Base-by-base conservation (phyloP, 805 yeast species). In the Pichia paraexigua region DNA sequence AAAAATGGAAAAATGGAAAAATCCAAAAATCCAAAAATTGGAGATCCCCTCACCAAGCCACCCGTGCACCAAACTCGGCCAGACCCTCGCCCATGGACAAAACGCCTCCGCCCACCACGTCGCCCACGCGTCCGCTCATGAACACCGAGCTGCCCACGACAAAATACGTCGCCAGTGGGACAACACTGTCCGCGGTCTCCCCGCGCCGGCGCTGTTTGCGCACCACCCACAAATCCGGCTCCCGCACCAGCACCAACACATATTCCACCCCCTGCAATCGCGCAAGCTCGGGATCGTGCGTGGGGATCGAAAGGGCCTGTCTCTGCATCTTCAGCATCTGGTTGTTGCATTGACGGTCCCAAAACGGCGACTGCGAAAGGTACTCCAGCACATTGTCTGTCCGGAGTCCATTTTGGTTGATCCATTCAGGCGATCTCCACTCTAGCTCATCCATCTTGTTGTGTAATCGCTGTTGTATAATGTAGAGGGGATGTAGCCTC, bases 371-470 rank as follows among this genome's bases (percentile, higher is more conserved):
- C 59, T 88, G 87, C 5, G 97, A 74, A 63, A 94, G 91, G 68
- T 94, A 94, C 53, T 94, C 98, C 21, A 94, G 75, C 1, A 94
- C 97, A 63, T 91, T 94, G 49, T 83, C 95, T 0, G 95, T 86
- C 44, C 90, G 76, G 24, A 94, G 77, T 0, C 96, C 97, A 64
- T 82, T 83, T 49, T 83, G 79, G 64, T 90, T 96, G 56, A 94
- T 89, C 95, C 97, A 94, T 67, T 94, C 99, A 1, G 99, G 98
- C 4, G 94, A 85, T 58, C 91, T 80, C 99, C 99, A 94, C 66
- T 91, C 98, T 42, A 94, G 76, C 61, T 92, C 97, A 63, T 91
- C 97, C 27, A 91, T 18, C 30, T 28, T 48, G 39, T 18, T 12
- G 5, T 7, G 30, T 27, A 27, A 10, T 27, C 3, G 7, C 25